Conservation (phyloP, 441 rosid species). For the Viola pubescens region DNA sequence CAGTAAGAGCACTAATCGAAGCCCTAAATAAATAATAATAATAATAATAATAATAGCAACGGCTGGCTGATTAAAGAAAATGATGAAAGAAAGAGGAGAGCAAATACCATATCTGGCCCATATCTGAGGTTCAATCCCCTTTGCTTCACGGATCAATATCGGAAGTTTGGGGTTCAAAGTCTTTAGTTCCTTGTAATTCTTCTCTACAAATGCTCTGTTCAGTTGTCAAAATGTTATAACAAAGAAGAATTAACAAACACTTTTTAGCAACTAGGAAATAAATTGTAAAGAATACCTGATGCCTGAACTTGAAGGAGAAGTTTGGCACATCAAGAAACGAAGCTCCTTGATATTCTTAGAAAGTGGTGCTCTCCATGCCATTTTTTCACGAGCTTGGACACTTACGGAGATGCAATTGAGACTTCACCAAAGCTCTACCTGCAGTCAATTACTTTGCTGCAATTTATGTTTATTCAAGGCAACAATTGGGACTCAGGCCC, state of each 20-base stretch:
- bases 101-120: conserved; percentile 88
- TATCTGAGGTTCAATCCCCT: conserved; percentile 67
- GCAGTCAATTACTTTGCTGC: too few species aligned
- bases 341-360: conserved; percentile 69
- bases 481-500: too few species aligned
- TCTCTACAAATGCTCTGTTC: conserved; percentile 65
- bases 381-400: conserved; percentile 6
- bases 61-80: not conserved
- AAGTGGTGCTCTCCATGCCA: conserved; percentile 80
- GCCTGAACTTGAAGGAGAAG: conserved; percentile 67
- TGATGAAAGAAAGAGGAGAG: not conserved
- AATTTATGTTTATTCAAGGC: too few species aligned
- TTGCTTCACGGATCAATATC: conserved; percentile 75
- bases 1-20: too few species aligned
- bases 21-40: too few species aligned
- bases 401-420: too few species aligned
- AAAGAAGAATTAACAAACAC: not conserved
- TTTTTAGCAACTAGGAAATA: not conserved
- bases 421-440: too few species aligned
- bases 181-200: conserved; percentile 78
- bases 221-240: not conserved
- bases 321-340: conserved; percentile 68
- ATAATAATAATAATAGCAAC: not conserved
- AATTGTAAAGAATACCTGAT: conserved; percentile 38
- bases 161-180: conserved; percentile 79